Evolutionary conservation across 2,329 filamentous ascomycete genomes (phyloP).

Genomic region (Phaeosphaeria sp.): DNA sequence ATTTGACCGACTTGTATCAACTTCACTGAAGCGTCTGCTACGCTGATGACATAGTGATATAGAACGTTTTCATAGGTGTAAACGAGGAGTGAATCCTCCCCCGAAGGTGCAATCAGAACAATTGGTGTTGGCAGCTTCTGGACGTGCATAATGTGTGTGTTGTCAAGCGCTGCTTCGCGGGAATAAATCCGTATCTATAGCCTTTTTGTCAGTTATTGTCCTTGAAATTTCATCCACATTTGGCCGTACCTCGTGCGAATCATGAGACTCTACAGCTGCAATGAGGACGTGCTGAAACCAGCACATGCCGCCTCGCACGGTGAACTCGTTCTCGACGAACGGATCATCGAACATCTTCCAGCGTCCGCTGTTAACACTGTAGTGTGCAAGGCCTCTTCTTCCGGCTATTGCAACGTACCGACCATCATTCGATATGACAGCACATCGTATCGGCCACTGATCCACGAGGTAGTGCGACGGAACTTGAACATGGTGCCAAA

Average conservation of each 20-base stretch:
- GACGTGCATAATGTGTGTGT: slow-evolving; percentile 73
- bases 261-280: slow-evolving; percentile 86
- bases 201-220: slow-evolving; percentile 9
- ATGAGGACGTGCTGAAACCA: slow-evolving; percentile 98
- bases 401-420: slow-evolving; percentile 97
- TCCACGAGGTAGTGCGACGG: slow-evolving; percentile 84
- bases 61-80: slow-evolving; percentile 97
- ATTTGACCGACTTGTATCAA: slow-evolving; percentile 97
- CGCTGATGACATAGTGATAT: slow-evolving; percentile 89
- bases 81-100: slow-evolving; percentile 91
- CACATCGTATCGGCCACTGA: slow-evolving; percentile 91
- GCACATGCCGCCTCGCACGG: slow-evolving; percentile 94
- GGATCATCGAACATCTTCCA: slow-evolving; percentile 94
- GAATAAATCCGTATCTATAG: slow-evolving; percentile 83
- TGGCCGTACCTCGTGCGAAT: slow-evolving; percentile 71
- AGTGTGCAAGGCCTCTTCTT: slow-evolving; percentile 88
- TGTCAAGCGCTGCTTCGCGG: slow-evolving; percentile 79
- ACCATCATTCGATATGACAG: slow-evolving; percentile 88
- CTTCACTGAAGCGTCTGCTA: slow-evolving; percentile 72
- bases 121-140: slow-evolving; percentile 83
- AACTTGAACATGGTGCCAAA: slow-evolving; percentile 94
- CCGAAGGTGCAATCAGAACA: slow-evolving; percentile 87
- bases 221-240: neutral
- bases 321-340: slow-evolving; percentile 85
- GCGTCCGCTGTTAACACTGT: slow-evolving; percentile 89